Base-by-base conservation (phyloP, 2,329 filamentous ascomycete species). In the Aspergillus texensis region DNA sequence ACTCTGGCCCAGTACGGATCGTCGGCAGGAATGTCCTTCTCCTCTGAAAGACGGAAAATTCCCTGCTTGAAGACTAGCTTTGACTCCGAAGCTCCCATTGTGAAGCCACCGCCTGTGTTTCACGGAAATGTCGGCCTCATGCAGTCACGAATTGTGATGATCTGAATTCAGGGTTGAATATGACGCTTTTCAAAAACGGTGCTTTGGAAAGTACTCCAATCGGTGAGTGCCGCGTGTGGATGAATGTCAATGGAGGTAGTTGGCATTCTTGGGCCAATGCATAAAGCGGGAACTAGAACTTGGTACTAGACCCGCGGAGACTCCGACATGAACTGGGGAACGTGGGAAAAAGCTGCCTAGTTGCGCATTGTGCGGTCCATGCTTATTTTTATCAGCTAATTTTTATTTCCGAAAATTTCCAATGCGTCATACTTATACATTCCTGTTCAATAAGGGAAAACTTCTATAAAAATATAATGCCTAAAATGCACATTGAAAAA, bases 11-110 rank as follows among this genome's bases (percentile, higher is more conserved):
- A 99, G 82, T 97, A 97, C 21, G 88, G 85, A 81, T 97, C 93
- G 79, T 95, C 91, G 62, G 93, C 88, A 64, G 93, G 86, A 75
- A 98, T 97, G 77, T 91, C 86, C 69, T 89, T 89, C 78, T 96
- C 91, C 78, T 97, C 93, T n/a, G 93, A 95, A 64, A 99, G 88
- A 76, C 91, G 89, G 83, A 98, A 97, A 82, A 98, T 96, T 81
- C 94, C 94, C 81, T 96, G 92, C 82, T 97, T 98, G 86, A 99
- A 98, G 76, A 94, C 93, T 76, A 98, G 89, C 86, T 98, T 98
- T 74, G 94, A 98, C 83, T 98, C 94, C 81, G 94, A 97, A 77
- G 94, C 94, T 80, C 95, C 95, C 95, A 99, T 99, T 62, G 74
- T 76, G 69, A 72, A 70, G 65, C 69, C 65, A 68, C 63, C 61